phyloP scores from a whole-genome alignment of 805 yeast genomes.

The Ogataea allantospora region DNA sequence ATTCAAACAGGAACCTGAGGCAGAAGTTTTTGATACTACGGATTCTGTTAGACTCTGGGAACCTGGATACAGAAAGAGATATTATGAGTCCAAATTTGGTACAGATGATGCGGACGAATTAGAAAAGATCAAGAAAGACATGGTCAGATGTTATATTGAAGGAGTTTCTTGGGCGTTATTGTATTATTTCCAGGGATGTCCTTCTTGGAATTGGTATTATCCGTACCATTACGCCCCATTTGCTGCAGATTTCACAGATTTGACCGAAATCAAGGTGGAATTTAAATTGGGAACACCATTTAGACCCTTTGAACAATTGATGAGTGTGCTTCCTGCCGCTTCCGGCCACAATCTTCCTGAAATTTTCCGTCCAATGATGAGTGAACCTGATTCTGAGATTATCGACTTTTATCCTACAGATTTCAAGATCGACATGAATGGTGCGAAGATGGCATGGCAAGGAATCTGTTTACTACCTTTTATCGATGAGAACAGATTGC shows the following conservation, averaged over 20 bases:
- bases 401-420: slow-evolving; percentile 89
- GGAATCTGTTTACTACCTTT: slow-evolving; percentile 89
- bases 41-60: slow-evolving; percentile 71
- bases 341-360: slow-evolving; percentile 84
- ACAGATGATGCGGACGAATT: slow-evolving; percentile 54
- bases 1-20: slow-evolving; percentile 32
- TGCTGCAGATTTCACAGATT: slow-evolving; percentile 76
- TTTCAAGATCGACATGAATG: slow-evolving; percentile 91
- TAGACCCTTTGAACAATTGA: slow-evolving; percentile 86
- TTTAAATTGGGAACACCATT: slow-evolving; percentile 77
- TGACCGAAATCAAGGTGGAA: slow-evolving; percentile 49
- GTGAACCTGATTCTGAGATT: slow-evolving; percentile 72
- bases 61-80: slow-evolving; percentile 82
- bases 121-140: slow-evolving; percentile 49
- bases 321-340: slow-evolving; percentile 94
- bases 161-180: slow-evolving; percentile 96
- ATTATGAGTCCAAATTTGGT: slow-evolving; percentile 74
- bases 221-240: slow-evolving; percentile 98
- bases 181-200: slow-evolving; percentile 96
- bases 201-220: slow-evolving; percentile 97
- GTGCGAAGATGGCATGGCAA: slow-evolving; percentile 93
- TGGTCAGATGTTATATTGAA: slow-evolving; percentile 76
- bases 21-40: slow-evolving; percentile 42
- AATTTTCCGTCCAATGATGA: slow-evolving; percentile 79
- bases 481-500: slow-evolving; percentile 76